Conservation (phyloP, 306 rosid genomes). For the Rosa rugosa region DNA sequence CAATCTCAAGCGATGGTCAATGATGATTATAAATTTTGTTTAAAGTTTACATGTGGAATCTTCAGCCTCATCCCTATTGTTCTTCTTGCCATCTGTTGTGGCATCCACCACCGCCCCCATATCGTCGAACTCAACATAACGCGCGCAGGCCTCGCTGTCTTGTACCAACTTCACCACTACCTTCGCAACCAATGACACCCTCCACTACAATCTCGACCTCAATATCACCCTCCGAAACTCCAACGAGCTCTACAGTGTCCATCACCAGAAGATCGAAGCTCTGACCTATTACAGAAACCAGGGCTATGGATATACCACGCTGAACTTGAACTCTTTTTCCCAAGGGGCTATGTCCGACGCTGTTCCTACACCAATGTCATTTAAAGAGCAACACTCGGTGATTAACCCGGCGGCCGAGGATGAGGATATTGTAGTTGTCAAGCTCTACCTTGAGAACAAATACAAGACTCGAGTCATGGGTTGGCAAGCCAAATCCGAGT, state of each 20-base stretch:
- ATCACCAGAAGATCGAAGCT: not conserved
- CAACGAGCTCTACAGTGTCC: not conserved
- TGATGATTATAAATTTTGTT: no score
- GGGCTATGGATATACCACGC: not conserved
- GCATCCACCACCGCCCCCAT: not conserved
- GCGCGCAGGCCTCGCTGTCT: no score
- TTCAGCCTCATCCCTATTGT: not conserved
- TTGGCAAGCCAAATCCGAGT: not conserved
- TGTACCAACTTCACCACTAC: not conserved
- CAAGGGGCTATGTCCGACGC: not conserved
- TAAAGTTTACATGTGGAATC: no score
- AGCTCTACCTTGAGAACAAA: not conserved
- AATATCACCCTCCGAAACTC: not conserved
- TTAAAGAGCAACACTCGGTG: not conserved
- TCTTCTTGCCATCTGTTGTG: not conserved
- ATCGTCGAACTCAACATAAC: not conserved
- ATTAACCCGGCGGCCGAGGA: not conserved
- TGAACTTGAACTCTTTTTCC: not conserved
- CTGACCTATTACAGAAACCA: not conserved
- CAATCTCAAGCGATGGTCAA: no score
- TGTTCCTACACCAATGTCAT: not conserved
- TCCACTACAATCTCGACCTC: not conserved
- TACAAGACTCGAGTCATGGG: not conserved
- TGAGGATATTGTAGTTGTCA: not conserved
- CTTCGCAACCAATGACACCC: not conserved